Base-by-base conservation (phyloP, 148 eudicot genomes). In the Selenicereus undatus region DNA sequence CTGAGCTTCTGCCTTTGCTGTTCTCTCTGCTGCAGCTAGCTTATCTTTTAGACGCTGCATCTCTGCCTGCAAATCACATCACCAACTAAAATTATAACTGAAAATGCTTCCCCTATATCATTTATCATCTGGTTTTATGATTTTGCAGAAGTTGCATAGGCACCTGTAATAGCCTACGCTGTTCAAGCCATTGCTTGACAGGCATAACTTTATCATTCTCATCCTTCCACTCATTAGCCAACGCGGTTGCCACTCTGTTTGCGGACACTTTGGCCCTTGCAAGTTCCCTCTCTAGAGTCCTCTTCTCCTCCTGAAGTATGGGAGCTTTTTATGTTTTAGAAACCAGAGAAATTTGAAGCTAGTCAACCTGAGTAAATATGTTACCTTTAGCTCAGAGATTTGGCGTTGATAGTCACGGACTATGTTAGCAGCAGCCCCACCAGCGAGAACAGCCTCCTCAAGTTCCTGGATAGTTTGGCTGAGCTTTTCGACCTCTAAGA, bases 141-240 rank as follows among this genome's bases (percentile, higher is more conserved):
- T 56, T 17, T 1, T 39, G 9, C 8, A 39, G 43, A 26, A 72
- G 75, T 9, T 48, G 71, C 29, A 32, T 11, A 12, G 35, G 27
- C 85, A 91, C 98, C 91, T 96, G 98, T 75, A 92, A 45, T 64
- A 90, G 43, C 82, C 88, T 88, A 79, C 99, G 91, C 81, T 95
- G 95, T 87, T 95, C 94, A 43, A 95, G 85, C 97, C 97, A 95
- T 78, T 91, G 94, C 84, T 90, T 96, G 51, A 96, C 92, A 14
- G 99, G 97, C 99, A 93, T 93, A 83, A 96, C 99, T 86, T 91
- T 92, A 86, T 93, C 92, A 50, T 89, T 87, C 29, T 96, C 97
- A n/a, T 89, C 94, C 79, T 96, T 96, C 99, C 99, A 96, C 76
- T 93, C 98, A 78, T 96, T 96, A 81, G 99, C 98, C 86, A 92